A percentile compares a stretch with the other conserved stretches of the same genome.
Evolutionary conservation across 1,139 yeast genomes (phyloP).

Genomic region (Candida anutae): DNA sequence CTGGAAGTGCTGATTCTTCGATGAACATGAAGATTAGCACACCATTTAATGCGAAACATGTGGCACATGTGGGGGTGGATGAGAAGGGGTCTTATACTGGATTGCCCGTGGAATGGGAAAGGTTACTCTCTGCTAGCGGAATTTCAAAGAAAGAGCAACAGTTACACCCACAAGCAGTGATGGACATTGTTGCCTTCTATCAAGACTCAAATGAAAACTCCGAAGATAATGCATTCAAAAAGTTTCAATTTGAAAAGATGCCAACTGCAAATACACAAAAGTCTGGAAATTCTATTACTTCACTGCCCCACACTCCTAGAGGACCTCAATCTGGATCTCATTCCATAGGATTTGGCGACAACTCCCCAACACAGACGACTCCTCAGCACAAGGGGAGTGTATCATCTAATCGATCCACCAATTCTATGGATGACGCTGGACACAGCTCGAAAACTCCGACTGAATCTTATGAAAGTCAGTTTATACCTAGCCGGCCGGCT

Average conservation of each 20-base stretch:
- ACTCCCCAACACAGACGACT: neutral
- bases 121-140: constrained; percentile 75
- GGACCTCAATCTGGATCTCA: constrained; percentile 2
- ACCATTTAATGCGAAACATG: constrained; percentile 85
- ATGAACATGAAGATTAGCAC: constrained; percentile 65
- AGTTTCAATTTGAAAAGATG: constrained; percentile 42
- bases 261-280: constrained; percentile 11
- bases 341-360: too few relatives aligned
- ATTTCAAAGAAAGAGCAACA: constrained; percentile 79
- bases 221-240: constrained; percentile 68
- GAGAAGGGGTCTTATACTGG: constrained; percentile 87
- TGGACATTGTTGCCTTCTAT: constrained; percentile 86
- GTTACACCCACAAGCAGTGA: constrained; percentile 88
- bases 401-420: too few relatives aligned
- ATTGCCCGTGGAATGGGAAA: constrained; percentile 88
- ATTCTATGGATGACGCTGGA: neutral
- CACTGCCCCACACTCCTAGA: constrained; percentile 4
- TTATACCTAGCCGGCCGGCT: constrained; percentile 63
- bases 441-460: constrained; percentile 6
- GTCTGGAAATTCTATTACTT: constrained; percentile 10
- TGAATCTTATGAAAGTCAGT: constrained; percentile 31
- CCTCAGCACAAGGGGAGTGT: neutral
- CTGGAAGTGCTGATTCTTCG: constrained; percentile 15
- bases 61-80: constrained; percentile 90
- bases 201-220: constrained; percentile 58